These are phyloP conservation scores for Borealophlyctis nickersoniae DNA, from an alignment of 192 early-diverging fungal genomes.

Conservation along the genomic window DNA sequence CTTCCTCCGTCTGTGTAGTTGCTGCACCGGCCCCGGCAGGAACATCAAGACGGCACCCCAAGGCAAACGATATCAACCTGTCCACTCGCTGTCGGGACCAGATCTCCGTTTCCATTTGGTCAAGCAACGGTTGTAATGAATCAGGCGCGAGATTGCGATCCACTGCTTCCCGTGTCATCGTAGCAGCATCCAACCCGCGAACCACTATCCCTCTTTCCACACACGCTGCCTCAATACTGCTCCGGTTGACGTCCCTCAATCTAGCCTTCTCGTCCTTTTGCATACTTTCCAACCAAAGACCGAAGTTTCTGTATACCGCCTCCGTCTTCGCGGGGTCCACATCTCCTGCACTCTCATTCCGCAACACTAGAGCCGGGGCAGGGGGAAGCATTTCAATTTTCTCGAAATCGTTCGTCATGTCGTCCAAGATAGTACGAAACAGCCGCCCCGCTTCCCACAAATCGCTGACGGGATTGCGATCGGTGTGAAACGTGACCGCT, in stretches of 20 bases:
- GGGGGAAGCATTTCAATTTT: constrained; percentile 44
- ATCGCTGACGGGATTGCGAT: not conserved
- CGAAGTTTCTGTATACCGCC: not conserved
- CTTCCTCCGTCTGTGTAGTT: not conserved
- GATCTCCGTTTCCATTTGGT: constrained; percentile 18
- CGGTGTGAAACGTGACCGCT: not conserved
- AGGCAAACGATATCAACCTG: constrained; percentile 22
- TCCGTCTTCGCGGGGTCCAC: constrained; percentile 1
- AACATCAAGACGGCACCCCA: constrained; percentile 23
- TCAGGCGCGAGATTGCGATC: constrained; percentile 16
- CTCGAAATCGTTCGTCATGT: constrained; percentile 37
- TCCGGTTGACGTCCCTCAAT: constrained; percentile 34
- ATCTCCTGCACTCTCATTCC: too few species aligned
- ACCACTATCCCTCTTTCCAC: constrained; percentile 3
- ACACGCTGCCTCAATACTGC: constrained; percentile 15
- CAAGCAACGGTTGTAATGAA: constrained; percentile 4
- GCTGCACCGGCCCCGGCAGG: not conserved
- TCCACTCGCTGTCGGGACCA: constrained; percentile 27
- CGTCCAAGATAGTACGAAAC: constrained; percentile 36
- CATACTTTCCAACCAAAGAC: constrained; percentile 27
- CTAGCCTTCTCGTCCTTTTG: constrained; percentile 17
- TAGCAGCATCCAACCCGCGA: constrained; percentile 10
- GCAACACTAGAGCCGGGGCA: constrained; percentile 1
- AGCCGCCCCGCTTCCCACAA: constrained; percentile 11
- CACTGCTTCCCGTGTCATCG: constrained; percentile 1